Base-by-base conservation (phyloP, 768 basidiomycete species). In the Mycena sanguinolenta region DNA sequence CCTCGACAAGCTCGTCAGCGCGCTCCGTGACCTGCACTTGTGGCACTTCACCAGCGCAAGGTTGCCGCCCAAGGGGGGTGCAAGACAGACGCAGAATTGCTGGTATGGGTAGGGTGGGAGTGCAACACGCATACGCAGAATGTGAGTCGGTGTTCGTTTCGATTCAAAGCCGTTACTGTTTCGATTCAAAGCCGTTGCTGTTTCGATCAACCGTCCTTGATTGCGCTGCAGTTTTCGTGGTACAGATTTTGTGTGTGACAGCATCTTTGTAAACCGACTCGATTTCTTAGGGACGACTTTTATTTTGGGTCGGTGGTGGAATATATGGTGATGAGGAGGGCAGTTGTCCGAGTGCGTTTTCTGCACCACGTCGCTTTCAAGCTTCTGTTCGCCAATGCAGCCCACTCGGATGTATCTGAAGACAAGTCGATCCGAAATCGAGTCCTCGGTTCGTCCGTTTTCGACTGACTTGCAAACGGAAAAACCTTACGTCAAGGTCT, bases 41-140 rank as follows among this genome's bases (percentile, higher is more conserved):
- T 68, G 67, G 71, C n/a, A n/a, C 17, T 52, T 16, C 62, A 23
- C 19, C 32, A 61, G 62, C 25, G 63, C 21, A 64, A 70, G 58
- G 52, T 65, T 16, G 27, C 8, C 2, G n/a, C n/a, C n/a, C n/a
- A n/a, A n/a, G 57, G 63, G 68, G 72, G 58, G 36, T 73, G 72
- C 67, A 73, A 28, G 19, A 46, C n/a, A 58, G 32, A 62, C 63
- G 54, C 67, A 61, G 13, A 69, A 73, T 17, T 73, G 72, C 67
- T 66, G 72, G 72, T 69, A 73, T 21, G 67, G 67, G 3, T 73
- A 69, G 23, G 54, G 66, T 42, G n/a, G n/a, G n/a, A n/a, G n/a
- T 73, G 67, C 49, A 65, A 50, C 34, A 73, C 67, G 30, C 71
- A 72, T 54, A 44, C 30, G 25, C 64, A 66, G 38, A 71, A 66